Evolutionary conservation across 139 green algal genomes (phyloP), one percentile per base, ranked within the genome.

Genomic region (Ettlia oleoabundans): DNA sequence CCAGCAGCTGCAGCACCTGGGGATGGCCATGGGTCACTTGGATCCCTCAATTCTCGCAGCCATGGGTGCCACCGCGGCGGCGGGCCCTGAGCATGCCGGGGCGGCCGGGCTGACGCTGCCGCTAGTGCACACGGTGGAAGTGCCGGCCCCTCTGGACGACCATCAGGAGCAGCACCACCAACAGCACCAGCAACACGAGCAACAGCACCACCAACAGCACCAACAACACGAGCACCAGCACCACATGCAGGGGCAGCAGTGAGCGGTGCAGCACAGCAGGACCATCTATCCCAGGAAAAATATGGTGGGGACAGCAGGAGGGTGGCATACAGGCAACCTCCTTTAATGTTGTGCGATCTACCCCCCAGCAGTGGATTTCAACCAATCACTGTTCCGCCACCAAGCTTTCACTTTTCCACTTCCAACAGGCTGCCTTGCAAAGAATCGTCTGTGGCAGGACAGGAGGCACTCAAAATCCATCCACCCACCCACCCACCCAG

Each of bases 41-140:
- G 55, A 65, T n/a, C 55, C 15, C 30, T 15, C 55, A 15, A 65
- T n/a, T 9, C 55, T 65, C 18, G 55, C 55, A 9, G 55, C 55
- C 55, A 65, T 65, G 55, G 21, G 18, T 28, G 55, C 55, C 55
- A 22, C 55, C 55, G 55, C 55, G 5, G 21, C 18, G 5, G 55
- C 18, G 18, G 55, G 21, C 18, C 18, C 21, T 28, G 18, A 65
- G 18, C 55, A 65, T 42, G 22, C n/a, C 70, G 43, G 41, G 24
- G 2, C 10, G 30, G 32, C 10, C 5, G 64, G 32, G 66, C 30
- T 77, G 2, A 77, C 70, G 70, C 70, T 77, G 70, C 70, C 70
- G n/a, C 2, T 77, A 15, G 70, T 77, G 42, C 68, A 76, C 28
- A 55, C 68, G 1, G 65, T 73, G 35, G 37, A 73, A 19, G 37